These are phyloP conservation scores for Groenewaldozyma sp. DNA, from an alignment of 1,139 yeast species.

Conservation along the genomic window DNA sequence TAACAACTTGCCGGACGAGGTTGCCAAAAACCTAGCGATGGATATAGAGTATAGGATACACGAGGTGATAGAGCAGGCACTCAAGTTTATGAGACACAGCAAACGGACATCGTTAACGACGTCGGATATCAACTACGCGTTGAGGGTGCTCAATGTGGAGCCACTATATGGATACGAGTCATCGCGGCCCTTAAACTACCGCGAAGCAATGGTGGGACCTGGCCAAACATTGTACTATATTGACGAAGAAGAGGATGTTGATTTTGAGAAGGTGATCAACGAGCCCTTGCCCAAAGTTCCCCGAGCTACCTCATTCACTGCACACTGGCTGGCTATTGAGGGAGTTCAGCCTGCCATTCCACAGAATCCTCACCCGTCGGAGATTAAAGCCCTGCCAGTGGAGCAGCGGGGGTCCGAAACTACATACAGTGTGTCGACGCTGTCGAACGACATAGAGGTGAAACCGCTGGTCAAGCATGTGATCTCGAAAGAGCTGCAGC, in stretches of 20 bases:
- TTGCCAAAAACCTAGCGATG: slow-evolving; percentile 92
- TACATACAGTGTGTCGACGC: slow-evolving; percentile 27
- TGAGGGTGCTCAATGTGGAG: slow-evolving; percentile 80
- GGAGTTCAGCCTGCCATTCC: slow-evolving; percentile 98
- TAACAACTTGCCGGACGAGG: slow-evolving; percentile 73
- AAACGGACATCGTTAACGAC: slow-evolving; percentile 78
- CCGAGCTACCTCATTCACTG: slow-evolving; percentile 81
- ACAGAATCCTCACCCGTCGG: slow-evolving; percentile 80
- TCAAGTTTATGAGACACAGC: slow-evolving; percentile 91
- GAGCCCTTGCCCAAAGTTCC: slow-evolving; percentile 96
- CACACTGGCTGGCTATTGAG: slow-evolving; percentile 98
- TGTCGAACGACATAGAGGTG: slow-evolving; percentile 55
- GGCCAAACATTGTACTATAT: slow-evolving; percentile 90
- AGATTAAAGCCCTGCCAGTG: slow-evolving; percentile 33
- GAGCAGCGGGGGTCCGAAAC: slow-evolving; percentile 35
- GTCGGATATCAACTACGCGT: slow-evolving; percentile 70
- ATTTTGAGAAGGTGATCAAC: slow-evolving; percentile 86
- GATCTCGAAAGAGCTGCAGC: slow-evolving; percentile 82
- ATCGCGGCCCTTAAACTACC: slow-evolving; percentile 50
- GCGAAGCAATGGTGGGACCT: slow-evolving; percentile 82
- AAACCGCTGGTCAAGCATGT: slow-evolving; percentile 97
- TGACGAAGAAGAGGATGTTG: slow-evolving; percentile 84
- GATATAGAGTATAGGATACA: slow-evolving; percentile 96
- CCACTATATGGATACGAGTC: slow-evolving; percentile 40
- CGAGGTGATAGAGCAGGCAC: slow-evolving; percentile 90